Percentiles rank a stretch among this genome's conserved stretches.
phyloP scores from a whole-genome alignment of 345 rosid genomes.

The Salix viminalis region DNA sequence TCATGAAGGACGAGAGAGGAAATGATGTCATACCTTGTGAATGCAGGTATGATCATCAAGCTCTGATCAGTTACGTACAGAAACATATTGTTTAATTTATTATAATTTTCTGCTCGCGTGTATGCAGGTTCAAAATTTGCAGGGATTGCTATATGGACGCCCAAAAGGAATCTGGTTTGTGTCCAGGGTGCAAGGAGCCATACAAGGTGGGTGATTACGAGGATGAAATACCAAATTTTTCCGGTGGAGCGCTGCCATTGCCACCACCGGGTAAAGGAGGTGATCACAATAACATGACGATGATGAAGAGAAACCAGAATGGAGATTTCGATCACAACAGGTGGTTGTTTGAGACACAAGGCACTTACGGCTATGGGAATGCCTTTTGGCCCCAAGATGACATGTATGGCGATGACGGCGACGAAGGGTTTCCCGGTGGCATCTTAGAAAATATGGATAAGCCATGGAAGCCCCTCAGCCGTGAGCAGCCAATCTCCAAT shows the following conservation, averaged over 20 bases:
- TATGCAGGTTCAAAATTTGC: slow-evolving; percentile 89
- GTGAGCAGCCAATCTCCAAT: slow-evolving; percentile 48
- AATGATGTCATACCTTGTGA: slow-evolving; percentile 78
- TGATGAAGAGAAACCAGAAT: slow-evolving; percentile 77
- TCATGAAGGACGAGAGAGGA: slow-evolving; percentile 91
- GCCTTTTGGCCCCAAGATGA: slow-evolving; percentile 79
- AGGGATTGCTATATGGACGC: slow-evolving; percentile 92
- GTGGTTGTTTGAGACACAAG: slow-evolving; percentile 84
- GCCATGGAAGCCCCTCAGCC: slow-evolving; percentile 88
- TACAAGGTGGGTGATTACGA: slow-evolving; percentile 68
- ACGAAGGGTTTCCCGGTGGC: slow-evolving; percentile 50
- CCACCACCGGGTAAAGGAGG: slow-evolving; percentile 49
- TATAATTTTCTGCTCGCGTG: background rate
- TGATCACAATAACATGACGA: slow-evolving; percentile 57
- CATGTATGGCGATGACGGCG: slow-evolving; percentile 55
- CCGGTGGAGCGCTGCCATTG: slow-evolving; percentile 61
- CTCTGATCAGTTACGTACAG: background rate
- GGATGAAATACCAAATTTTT: slow-evolving; percentile 50
- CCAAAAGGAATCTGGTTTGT: slow-evolving; percentile 66
- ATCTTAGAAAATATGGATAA: slow-evolving; percentile 64
- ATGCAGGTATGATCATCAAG: slow-evolving; percentile 47
- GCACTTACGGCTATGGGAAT: slow-evolving; percentile 83
- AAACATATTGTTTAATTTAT: background rate
- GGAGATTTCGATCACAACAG: slow-evolving; percentile 86
- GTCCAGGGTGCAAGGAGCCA: slow-evolving; percentile 93